Base-by-base conservation (phyloP, 768 basidiomycete genomes). In the Mycena galopus region DNA sequence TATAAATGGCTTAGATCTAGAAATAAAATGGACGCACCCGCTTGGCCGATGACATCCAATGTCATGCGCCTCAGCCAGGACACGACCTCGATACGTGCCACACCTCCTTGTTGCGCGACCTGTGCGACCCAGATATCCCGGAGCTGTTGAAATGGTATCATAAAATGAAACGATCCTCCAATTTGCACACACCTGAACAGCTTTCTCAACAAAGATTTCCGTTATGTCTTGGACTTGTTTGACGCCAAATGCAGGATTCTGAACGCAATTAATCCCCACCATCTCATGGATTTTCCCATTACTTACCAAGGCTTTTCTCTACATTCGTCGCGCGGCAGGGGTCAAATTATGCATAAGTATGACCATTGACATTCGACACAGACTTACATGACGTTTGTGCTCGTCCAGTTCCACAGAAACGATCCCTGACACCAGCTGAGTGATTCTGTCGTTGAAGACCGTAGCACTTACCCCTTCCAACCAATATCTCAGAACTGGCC, bases 171-270 rank as follows among this genome's bases (percentile, higher is more conserved):
- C 6, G 21, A 8, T n/a, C 53, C 32, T 8, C 8, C 12, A 11
- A 9, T 25, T 29, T 2, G 6, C 2, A 25, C 35, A 16, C 55
- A 85, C 86, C 75, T 79, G 73, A 3, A 78, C 55, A 0, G 86
- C 73, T 66, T 86, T 86, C 9, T 79, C 80, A 14, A 84, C 56
- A 82, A 87, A 65, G 17, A 83, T 79, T 4, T 79, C 78, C 0
- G 83, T 83, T 4, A 87, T 56, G 10, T 78, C 81, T 0, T 85
- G 80, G 32, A 88, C 81, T 66, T 87, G 87, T 0, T 79, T 77
- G 1, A 81, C 79, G 4, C 86, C 84, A 50, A 88, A 88, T 3
- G 86, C 85, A 8, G 86, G 87, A 57, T 87, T 88, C 87, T 86
- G 51, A 21, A 25, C 42, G 44, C 2, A 39, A 33, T 12, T 17